phyloP scores from a whole-genome alignment of 2,329 filamentous ascomycete genomes.

The Didymella lethalis region DNA sequence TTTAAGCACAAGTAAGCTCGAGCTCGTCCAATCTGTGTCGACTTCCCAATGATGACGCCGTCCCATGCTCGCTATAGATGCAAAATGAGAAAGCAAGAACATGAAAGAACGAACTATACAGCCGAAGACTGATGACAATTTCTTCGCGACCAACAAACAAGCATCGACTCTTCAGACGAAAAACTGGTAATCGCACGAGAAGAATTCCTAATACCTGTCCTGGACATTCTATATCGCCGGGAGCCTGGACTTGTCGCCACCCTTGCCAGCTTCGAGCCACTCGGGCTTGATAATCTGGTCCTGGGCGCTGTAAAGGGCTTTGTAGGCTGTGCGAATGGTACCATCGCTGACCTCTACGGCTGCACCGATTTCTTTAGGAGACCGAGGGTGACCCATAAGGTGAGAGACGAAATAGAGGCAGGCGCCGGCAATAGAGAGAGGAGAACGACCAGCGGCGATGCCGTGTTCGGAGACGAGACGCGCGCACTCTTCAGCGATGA shows the following conservation, averaged over 20 bases:
- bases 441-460: conserved; percentile 88
- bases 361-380: conserved; percentile 84
- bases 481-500: conserved; percentile 80
- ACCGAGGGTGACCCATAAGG: conserved; percentile 78
- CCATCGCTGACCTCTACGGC: conserved; percentile 94
- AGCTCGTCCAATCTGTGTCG: conserved; percentile 11
- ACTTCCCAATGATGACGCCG: conserved; percentile 8
- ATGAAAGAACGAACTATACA: background rate
- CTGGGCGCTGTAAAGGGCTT: conserved; percentile 78
- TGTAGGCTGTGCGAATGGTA: conserved; percentile 95
- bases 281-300: conserved; percentile 77
- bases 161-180: background rate
- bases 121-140: background rate
- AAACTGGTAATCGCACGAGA: background rate
- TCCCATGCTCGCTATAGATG: conserved; percentile 21
- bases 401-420: conserved; percentile 97
- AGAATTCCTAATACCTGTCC: background rate
- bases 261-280: conserved; percentile 70
- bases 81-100: background rate
- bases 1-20: conserved; percentile 16
- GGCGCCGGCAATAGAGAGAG: conserved; percentile 90
- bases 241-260: conserved; percentile 69
- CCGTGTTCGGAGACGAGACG: conserved; percentile 78
- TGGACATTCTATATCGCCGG: conserved; percentile 9
- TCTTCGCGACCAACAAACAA: background rate